phyloP scores from a whole-genome alignment of 2,329 filamentous ascomycete genomes.

The Mycosphaerella sp. region DNA sequence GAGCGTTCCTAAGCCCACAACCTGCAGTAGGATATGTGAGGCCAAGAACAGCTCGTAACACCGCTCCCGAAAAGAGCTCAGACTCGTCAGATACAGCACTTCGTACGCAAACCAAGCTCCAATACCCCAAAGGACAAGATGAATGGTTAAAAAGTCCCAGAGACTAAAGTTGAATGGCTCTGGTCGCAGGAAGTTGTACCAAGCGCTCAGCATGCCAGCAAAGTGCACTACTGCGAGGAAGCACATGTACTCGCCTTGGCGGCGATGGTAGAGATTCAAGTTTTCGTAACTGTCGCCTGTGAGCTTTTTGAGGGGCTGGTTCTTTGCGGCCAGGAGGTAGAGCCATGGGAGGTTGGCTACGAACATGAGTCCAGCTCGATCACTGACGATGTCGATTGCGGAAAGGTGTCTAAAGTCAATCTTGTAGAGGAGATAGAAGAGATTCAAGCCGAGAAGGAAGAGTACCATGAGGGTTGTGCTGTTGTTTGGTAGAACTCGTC shows the following conservation, averaged over 20 bases:
- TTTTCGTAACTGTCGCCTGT: conserved; percentile 61
- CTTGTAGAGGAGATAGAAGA: conserved; percentile 53
- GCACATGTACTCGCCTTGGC: conserved; percentile 57
- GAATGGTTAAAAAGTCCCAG: conserved; percentile 45
- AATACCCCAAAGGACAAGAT: conserved; percentile 50
- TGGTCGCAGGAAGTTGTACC: conserved; percentile 45
- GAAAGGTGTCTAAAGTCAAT: conserved; percentile 38
- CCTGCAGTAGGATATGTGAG: conserved; percentile 53
- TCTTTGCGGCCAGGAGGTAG: conserved; percentile 61
- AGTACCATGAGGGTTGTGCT: conserved; percentile 48
- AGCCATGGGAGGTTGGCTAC: conserved; percentile 48
- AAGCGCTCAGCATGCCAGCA: conserved; percentile 49
- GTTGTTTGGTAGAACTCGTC: conserved; percentile 53
- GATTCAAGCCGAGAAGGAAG: conserved; percentile 48
- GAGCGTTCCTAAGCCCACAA: conserved; percentile 49
- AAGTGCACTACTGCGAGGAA: conserved; percentile 54
- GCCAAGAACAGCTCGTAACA: conserved; percentile 60
- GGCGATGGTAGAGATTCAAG: conserved; percentile 59
- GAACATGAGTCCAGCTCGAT: conserved; percentile 51
- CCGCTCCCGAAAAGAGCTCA: conserved; percentile 52
- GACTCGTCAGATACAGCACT: conserved; percentile 55
- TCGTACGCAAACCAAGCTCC: conserved; percentile 54
- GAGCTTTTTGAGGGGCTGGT: conserved; percentile 54
- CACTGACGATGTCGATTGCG: conserved; percentile 46
- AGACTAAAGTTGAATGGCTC: conserved; percentile 43